phyloP scores from a whole-genome alignment of 2,329 filamentous ascomycete genomes.

The Fusarium hainanense region DNA sequence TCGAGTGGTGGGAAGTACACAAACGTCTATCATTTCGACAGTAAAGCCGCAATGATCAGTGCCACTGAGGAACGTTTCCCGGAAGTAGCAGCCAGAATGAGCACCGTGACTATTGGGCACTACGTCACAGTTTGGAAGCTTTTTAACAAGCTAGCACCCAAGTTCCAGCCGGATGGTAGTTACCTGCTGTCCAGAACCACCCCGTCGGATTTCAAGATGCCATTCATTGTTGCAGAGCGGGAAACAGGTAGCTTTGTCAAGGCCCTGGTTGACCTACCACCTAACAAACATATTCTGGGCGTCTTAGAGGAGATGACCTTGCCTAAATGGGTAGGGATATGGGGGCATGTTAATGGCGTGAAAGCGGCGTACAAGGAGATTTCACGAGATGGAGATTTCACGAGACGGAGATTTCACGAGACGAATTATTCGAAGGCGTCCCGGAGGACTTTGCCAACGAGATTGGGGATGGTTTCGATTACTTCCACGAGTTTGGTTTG shows the following conservation, averaged over 20 bases:
- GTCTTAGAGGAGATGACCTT: constrained; percentile 13
- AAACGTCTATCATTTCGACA: constrained; percentile 25
- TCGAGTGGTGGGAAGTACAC: constrained; percentile 30
- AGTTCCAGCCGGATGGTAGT: constrained; percentile 12
- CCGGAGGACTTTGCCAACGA: constrained; percentile 14
- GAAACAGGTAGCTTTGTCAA: neutral
- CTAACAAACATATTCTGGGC: neutral
- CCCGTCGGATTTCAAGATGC: neutral
- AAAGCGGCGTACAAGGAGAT: constrained; percentile 27
- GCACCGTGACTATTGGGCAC: neutral
- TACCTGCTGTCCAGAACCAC: neutral
- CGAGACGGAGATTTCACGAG: constrained; percentile 7
- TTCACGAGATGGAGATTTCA: neutral
- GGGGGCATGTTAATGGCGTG: constrained; percentile 28
- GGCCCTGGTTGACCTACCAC: neutral
- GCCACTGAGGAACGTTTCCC: constrained; percentile 13
- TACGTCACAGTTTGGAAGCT: constrained; percentile 14
- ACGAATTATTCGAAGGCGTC: constrained; percentile 17
- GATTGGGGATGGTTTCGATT: constrained; percentile 28
- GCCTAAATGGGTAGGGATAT: constrained; percentile 23
- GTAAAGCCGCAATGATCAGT: constrained; percentile 15
- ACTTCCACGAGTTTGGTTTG: constrained; percentile 31
- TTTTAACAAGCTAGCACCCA: neutral
- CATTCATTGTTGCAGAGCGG: neutral
- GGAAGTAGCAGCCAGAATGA: constrained; percentile 14